Evolutionary conservation across 306 rosid species (phyloP).

Genomic region (Dalbergia cultrata): DNA sequence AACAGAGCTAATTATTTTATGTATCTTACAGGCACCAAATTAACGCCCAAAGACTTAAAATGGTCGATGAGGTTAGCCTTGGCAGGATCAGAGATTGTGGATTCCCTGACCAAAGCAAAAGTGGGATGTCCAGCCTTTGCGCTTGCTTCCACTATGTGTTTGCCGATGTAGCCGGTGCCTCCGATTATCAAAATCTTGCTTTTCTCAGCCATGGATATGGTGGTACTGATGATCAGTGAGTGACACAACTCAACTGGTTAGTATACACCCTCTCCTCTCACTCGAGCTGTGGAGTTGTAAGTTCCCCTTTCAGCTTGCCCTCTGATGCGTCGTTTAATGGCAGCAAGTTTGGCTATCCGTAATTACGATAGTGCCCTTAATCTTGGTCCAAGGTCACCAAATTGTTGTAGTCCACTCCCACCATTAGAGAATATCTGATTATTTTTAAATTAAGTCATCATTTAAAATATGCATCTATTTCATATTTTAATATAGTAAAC

Average conservation of each 20-base stretch:
- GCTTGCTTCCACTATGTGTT: conserved; percentile 81
- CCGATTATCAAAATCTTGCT: conserved; percentile 91
- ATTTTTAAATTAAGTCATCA: too few relatives aligned
- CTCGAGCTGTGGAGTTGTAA: too few relatives aligned
- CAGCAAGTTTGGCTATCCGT: neutral
- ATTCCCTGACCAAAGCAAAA: conserved; percentile 76
- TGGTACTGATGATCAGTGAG: too few relatives aligned
- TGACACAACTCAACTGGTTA: too few relatives aligned
- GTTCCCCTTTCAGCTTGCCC: neutral
- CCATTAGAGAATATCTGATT: too few relatives aligned
- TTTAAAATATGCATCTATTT: too few relatives aligned
- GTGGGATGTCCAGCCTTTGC: conserved; percentile 79
- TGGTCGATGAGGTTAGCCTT: conserved; percentile 65
- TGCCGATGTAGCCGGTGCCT: conserved; percentile 94
- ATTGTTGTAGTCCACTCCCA: too few relatives aligned
- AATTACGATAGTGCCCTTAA: neutral
- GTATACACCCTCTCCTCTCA: too few relatives aligned
- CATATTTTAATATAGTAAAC: too few relatives aligned
- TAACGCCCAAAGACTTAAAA: conserved; percentile 69
- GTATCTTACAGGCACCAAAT: conserved; percentile 59
- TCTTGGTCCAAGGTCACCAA: neutral
- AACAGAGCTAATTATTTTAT: neutral
- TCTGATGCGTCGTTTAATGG: neutral
- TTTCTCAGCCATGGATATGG: conserved; percentile 66
- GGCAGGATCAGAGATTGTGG: conserved; percentile 66